These are phyloP conservation scores for Apophysomyces variabilis DNA, from an alignment of 371 early-diverging fungal genomes.

Conservation along the genomic window DNA sequence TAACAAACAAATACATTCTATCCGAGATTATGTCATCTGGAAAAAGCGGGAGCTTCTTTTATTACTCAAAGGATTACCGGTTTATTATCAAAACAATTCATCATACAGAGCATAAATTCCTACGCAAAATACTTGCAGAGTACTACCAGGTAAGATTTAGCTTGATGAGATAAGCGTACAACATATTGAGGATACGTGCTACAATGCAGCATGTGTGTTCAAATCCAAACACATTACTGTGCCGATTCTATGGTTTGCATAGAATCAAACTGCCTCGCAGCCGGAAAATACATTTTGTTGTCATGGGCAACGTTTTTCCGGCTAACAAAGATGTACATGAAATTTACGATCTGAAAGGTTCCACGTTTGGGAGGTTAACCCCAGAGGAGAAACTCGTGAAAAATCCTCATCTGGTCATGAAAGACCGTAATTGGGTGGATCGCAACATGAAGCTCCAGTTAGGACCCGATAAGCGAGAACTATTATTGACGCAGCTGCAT, in stretches of 20 bases:
- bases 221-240: conserved; percentile 90
- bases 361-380: conserved; percentile 40
- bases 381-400: conserved; percentile 69
- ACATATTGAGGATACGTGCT: background rate
- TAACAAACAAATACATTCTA: conserved; percentile 94
- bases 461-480: conserved; percentile 75
- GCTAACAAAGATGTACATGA: conserved; percentile 94
- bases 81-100: conserved; percentile 98
- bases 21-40: conserved; percentile 94
- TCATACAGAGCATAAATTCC: conserved; percentile 90
- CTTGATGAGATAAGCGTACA: background rate
- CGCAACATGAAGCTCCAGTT: conserved; percentile 70
- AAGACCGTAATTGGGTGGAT: conserved; percentile 94
- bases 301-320: conserved; percentile 98
- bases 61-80: conserved; percentile 95
- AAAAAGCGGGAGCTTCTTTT: conserved; percentile 95
- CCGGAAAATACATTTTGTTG: conserved; percentile 95
- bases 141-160: conserved; percentile 72
- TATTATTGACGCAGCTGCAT: conserved; percentile 81
- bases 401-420: conserved; percentile 84
- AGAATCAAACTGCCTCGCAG: conserved; percentile 92
- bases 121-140: conserved; percentile 80
- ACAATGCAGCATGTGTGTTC: conserved; percentile 74
- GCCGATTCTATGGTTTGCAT: conserved; percentile 94
- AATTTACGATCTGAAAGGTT: conserved; percentile 89